phyloP scores from a whole-genome alignment of 257 asterid species.

The Nicotiana otophora region DNA sequence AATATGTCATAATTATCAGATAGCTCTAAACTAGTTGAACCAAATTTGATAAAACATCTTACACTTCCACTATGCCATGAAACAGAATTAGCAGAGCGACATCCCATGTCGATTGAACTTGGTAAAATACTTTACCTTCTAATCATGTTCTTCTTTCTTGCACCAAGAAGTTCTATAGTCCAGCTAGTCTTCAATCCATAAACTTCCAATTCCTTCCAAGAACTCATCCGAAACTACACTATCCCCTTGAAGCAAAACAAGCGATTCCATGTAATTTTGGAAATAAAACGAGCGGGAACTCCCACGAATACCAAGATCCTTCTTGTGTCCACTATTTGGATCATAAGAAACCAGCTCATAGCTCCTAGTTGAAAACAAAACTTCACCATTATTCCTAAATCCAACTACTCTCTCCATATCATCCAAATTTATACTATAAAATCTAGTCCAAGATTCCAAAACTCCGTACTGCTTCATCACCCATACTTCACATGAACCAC shows the following conservation, averaged over 20 bases:
- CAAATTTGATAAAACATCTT: not conserved
- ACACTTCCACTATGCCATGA: not conserved
- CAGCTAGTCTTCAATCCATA: not conserved
- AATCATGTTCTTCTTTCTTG: not conserved
- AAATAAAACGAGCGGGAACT: conserved; percentile 31
- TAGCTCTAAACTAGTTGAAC: not conserved
- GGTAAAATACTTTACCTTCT: not conserved
- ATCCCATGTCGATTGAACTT: not conserved
- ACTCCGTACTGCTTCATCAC: conserved; percentile 50
- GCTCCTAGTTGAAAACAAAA: conserved; percentile 25
- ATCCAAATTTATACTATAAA: conserved; percentile 27
- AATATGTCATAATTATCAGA: not conserved
- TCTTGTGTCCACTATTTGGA: conserved; percentile 16
- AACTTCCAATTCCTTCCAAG: not conserved
- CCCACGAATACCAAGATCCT: conserved; percentile 36
- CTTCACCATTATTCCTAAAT: conserved; percentile 35
- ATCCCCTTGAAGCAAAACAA: conserved; percentile 32
- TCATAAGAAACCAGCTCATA: conserved; percentile 27
- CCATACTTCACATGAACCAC: conserved; percentile 41
- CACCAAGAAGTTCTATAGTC: not conserved
- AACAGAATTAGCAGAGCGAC: not conserved
- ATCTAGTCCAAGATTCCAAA: conserved; percentile 47
- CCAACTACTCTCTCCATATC: conserved; percentile 33
- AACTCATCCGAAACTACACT: conserved; percentile 1
- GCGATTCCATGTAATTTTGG: conserved; percentile 36